These are phyloP conservation scores for Phoenix roebelenii DNA, from an alignment of 176 grass and related monocot species.

Conservation along the genomic window DNA sequence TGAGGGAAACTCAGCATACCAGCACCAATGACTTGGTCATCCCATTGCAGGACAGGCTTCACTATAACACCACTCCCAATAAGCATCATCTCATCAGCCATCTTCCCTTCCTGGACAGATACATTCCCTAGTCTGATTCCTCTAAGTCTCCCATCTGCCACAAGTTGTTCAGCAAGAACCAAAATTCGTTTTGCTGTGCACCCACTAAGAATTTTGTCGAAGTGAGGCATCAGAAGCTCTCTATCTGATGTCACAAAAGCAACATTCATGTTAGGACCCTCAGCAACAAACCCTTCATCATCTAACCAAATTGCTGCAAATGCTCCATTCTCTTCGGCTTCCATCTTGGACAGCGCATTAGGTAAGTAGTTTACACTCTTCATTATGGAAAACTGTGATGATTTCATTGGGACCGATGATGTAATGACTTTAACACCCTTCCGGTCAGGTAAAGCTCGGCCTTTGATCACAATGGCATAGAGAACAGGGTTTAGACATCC, in stretches of 20 bases:
- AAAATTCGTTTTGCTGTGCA: slow-evolving; percentile 64
- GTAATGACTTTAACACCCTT: slow-evolving; percentile 62
- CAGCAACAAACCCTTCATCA: slow-evolving; percentile 63
- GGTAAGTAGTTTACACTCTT: slow-evolving; percentile 87
- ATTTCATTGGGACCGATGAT: slow-evolving; percentile 75
- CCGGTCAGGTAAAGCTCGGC: slow-evolving; percentile 28
- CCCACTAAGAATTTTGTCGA: slow-evolving; percentile 72
- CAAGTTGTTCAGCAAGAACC: slow-evolving; percentile 41
- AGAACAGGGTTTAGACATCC: slow-evolving; percentile 46
- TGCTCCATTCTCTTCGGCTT: slow-evolving; percentile 67
- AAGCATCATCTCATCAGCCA: slow-evolving; percentile 72
- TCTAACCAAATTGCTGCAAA: slow-evolving; percentile 74
- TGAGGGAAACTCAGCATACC: slow-evolving; percentile 28
- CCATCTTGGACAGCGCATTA: slow-evolving; percentile 62
- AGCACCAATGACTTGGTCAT: slow-evolving; percentile 66
- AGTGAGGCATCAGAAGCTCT: slow-evolving; percentile 59
- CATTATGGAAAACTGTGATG: slow-evolving; percentile 64
- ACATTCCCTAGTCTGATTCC: slow-evolving; percentile 46
- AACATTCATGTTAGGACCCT: slow-evolving; percentile 90
- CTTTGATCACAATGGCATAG: slow-evolving; percentile 54
- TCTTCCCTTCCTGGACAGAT: slow-evolving; percentile 58
- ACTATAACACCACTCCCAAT: slow-evolving; percentile 78
- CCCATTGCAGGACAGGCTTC: slow-evolving; percentile 84
- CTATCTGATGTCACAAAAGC: slow-evolving; percentile 53
- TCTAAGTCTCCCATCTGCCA: slow-evolving; percentile 49